phyloP scores from a whole-genome alignment of 2,329 filamentous ascomycete genomes.

The Diaporthe velutina region DNA sequence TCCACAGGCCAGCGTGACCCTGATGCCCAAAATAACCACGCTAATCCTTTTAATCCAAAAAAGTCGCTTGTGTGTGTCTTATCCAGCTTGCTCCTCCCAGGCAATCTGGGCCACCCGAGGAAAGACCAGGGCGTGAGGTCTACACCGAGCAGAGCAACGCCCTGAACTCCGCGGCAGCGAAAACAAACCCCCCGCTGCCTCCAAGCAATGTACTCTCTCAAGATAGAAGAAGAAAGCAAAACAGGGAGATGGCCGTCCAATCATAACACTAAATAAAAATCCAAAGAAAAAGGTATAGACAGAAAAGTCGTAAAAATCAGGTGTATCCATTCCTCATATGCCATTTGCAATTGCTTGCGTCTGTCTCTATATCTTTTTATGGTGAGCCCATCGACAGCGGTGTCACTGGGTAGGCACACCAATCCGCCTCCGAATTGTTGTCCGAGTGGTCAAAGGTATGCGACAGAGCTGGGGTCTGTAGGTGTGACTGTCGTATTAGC shows the following conservation, averaged over 20 bases:
- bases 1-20: slow-evolving; percentile 25
- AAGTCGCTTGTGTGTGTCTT: slow-evolving; percentile 11
- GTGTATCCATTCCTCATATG: slow-evolving; percentile 4
- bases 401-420: slow-evolving; percentile 76
- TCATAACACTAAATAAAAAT: slow-evolving; percentile 6
- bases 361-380: slow-evolving; percentile 33
- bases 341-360: slow-evolving; percentile 21
- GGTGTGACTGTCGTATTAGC: slow-evolving; percentile 59
- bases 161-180: slow-evolving; percentile 12
- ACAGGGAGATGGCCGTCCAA: slow-evolving; percentile 27
- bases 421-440: slow-evolving; percentile 69
- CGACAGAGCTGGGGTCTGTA: slow-evolving; percentile 82
- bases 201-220: slow-evolving; percentile 1
- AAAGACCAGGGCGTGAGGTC: not conserved
- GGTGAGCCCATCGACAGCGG: slow-evolving; percentile 72
- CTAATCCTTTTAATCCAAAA: slow-evolving; percentile 25
- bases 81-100: slow-evolving; percentile 6
- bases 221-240: not conserved
- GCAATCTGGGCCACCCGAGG: not conserved
- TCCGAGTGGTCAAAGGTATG: slow-evolving; percentile 79
- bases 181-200: not conserved
- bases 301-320: slow-evolving; percentile 11
- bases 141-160: not conserved
- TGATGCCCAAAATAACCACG: slow-evolving; percentile 31
- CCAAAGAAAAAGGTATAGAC: slow-evolving; percentile 25